Base-by-base conservation (phyloP, 345 rosid genomes). In the Eucalyptus curtisii region DNA sequence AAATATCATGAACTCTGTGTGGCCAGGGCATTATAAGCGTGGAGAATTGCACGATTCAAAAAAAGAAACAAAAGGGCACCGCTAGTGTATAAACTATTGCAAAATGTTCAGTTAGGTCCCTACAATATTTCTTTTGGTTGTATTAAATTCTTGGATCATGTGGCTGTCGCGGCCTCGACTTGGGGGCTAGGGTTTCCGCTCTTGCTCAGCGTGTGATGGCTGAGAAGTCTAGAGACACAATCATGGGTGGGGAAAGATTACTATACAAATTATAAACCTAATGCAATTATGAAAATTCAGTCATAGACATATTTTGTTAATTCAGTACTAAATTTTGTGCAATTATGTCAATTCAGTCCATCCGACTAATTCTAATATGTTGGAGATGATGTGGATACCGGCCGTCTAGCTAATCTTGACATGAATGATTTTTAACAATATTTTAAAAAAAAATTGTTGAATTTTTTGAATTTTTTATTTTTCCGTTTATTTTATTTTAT, bases 291-390 rank as follows among this genome's bases (percentile, higher is more conserved):
- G 25, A 52, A 10, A 20, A 52, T 52, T 20, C 4, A 8, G 2
- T 52, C 5, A 52, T 52, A 52, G 25, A 52, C 25, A 52, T 52
- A 52, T 52, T 52, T 52, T 52, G 5, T 52, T 0, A 52, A 52
- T 52, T 52, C 5, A 52, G 1, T 52, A 52, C 0, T 52, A 52
- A 52, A 1, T 52, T 52, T 52, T 52, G 19, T 52, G 0, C 10
- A 20, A 52, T 52, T 20, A 1, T 52, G 5, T 52, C 0, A 19
- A 19, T 52, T 52, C 2, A 8, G 0, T 52, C 57, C 10, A 20
- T 52, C 2, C 1, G 4, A 52, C 0, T 1, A 52, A 52, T 52
- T 52, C 2, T 52, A 52, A 52, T 0, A 52, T 8, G 0, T 52
- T 19, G 2, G 10, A 52, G 1, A 52, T 52, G 24, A 52, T 4